phyloP scores from a whole-genome alignment of 78 protist species.

The Dictyostelium discoideum region DNA sequence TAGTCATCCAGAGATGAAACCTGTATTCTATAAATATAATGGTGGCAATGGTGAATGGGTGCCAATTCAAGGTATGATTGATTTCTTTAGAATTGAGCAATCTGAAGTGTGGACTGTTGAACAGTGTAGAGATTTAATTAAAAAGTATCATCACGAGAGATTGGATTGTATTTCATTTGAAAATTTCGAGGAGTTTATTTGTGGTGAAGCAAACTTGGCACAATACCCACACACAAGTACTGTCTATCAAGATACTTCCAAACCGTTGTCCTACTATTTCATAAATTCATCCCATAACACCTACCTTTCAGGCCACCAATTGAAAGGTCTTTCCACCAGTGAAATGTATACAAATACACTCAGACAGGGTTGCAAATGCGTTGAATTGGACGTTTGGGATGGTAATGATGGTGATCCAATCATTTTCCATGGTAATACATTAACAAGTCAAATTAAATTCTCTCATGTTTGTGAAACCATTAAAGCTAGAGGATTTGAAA shows the following conservation, averaged over 20 bases:
- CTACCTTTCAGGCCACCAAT: constrained; percentile 92
- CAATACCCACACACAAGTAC: neutral
- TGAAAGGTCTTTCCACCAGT: constrained; percentile 72
- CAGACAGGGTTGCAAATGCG: constrained; percentile 87
- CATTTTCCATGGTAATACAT: constrained; percentile 94
- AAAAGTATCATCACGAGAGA: constrained; percentile 22
- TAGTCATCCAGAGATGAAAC: constrained; percentile 46
- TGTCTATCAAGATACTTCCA: constrained; percentile 74
- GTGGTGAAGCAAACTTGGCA: neutral
- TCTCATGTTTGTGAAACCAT: constrained; percentile 79
- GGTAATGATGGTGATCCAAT: constrained; percentile 92
- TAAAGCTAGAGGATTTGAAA: constrained; percentile 71
- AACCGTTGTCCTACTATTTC: constrained; percentile 88
- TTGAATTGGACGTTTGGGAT: constrained; percentile 95
- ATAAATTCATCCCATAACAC: constrained; percentile 94
- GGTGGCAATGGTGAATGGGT: neutral
- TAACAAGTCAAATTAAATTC: constrained; percentile 84
- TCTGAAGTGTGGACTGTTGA: constrained; percentile 11
- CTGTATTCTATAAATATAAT: constrained; percentile 1
- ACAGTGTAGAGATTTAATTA: constrained; percentile 1
- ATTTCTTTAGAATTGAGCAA: constrained; percentile 46
- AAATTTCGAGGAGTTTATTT: constrained; percentile 20
- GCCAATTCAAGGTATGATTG: neutral
- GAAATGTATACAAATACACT: constrained; percentile 81
- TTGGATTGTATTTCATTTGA: constrained; percentile 22